Base-by-base conservation (phyloP, 2,329 filamentous ascomycete genomes). In the Ilyonectria mors-panacis region DNA sequence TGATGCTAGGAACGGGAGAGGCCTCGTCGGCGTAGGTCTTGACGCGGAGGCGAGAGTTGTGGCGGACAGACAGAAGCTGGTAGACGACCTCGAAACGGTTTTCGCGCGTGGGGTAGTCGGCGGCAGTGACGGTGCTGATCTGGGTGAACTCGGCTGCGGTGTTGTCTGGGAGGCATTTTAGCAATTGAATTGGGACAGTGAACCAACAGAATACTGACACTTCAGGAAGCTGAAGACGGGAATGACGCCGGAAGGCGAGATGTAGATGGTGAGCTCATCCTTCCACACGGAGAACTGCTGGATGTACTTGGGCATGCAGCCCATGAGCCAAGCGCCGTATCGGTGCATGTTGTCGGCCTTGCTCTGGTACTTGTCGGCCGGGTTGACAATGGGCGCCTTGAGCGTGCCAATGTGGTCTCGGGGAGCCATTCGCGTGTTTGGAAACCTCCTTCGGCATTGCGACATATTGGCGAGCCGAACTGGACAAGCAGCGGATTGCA, bases 281-380 rank as follows among this genome's bases (percentile, higher is more conserved):
- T 99, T 99, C 96, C 96, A 99, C 63, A 99, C 95, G 13, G 95
- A 97, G 86, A 98, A 98, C 85, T 99, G 96, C 86, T 99, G 97
- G 77, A 99, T 90, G 84, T 97, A 98, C 87, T 98, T 98, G 77
- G 96, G 97, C 78, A 99, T 84, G 82, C 94, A 97, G 74, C 94
- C 95, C 90, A 99, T 95, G 78, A 99, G 85, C 89, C 97, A 99
- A 79, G 97, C 91, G 78, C 96, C 96, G 80, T 99, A 99, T 78
- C 91, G 92, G 87, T 99, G 96, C 79, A 98, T 87, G 79, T 92
- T 89, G 73, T 97, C 93, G 74, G 93, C 90, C 85, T 95, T 96
- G 79, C 93, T 91, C 80, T 92, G 87, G 84, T 94, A 97, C 84
- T 96, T 97, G 87, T 98, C 96, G 81, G 93, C 89, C 39, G 95